Evolutionary conservation across 257 asterid species (phyloP), one percentile per base, ranked within the genome.

Genomic region (Jacaranda copaia): DNA sequence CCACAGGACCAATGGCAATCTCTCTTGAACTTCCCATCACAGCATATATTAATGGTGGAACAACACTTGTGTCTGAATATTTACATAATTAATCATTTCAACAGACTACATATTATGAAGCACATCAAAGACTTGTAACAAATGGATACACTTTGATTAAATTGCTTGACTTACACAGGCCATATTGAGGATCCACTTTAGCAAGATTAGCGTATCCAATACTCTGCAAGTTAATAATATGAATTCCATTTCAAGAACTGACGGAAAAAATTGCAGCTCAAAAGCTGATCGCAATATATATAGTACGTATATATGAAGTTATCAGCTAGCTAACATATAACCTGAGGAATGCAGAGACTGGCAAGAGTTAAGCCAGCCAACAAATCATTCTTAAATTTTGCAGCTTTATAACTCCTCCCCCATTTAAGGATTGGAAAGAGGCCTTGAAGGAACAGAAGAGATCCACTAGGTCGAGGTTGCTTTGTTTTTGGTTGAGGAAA

Each of bases 271-370:
- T 0, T 15, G 25, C 32, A 2, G 32, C 32, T 25, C 32, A 25
- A 25, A 25, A 25, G 32, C 32, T 25, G 32, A 25, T 25, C 32
- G 32, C 32, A 25, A 25, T 25, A 25, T 25, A 25, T 25, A 25
- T 25, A 25, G 32, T 2, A 25, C 32, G 32, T 25, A 25, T 25
- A 25, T 3, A 49, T 8, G 67, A 55, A 40, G 52, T 45, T 1
- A 11, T 48, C 2, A 12, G 20, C 14, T 14, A 20, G 1, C 0
- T 14, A 32, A 25, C 16, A 10, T 12, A 1, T 25, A 55, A 90
- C 98, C 94, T 93, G 98, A 73, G 98, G 98, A 81, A 93, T 91
- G 84, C 93, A 82, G 71, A 93, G 97, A 36, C 98, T 93, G 75
- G 98, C 98, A 18, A 93, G 97, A 68, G 98, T 89, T 55, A 93